Base-by-base conservation (phyloP, 23 red algal genomes). In the Chondrus crispus region DNA sequence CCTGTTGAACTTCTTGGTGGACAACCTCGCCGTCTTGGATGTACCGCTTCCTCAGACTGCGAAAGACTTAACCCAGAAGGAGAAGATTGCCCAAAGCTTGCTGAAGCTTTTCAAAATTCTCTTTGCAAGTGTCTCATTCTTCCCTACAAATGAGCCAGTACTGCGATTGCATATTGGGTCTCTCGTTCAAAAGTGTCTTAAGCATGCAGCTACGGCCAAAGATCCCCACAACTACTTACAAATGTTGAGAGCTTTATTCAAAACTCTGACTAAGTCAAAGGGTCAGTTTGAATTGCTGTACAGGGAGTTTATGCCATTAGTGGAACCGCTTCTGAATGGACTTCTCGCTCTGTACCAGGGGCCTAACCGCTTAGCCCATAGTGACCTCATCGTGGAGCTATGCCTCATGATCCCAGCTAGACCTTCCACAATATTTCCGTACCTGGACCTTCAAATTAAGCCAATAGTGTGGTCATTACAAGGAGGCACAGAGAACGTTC, bases 21-120 rank as follows among this genome's bases (percentile, higher is more conserved):
- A 84, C 28, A 85, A 95, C 43, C 60, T 98, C n/a, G 30, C 47
- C 4, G 88, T 68, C 13, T 51, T 92, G 19, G 88, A 83, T 48
- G 66, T 83, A 13, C 46, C 75, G 20, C 57, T 60, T 19, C 12
- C 66, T 3, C 24, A 68, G 30, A 37, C 33, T 7, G 24, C 14
- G 11, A 46, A 51, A 0, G 16, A 36, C 49, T 13, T 32, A 14
- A 51, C 33, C 66, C 68, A 40, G 7, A 35, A 68, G 24, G 57
- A 70, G 47, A 84, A 80, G 3, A 69, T 81, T 38, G 82, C 86
- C 2, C 80, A 77, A 33, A 87, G 51, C 32, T 41, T 94, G 37
- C 82, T 96, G 42, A 93, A 93, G 77, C 72, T 98, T 4, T 98
- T 94, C 91, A 94, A 92, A 75, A 98, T 96, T 42, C 46, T 98